Percentiles rank a stretch among this genome's conserved stretches.
These are phyloP conservation scores for Botrytis fabae DNA, from an alignment of 2,329 filamentous ascomycete genomes.

Conservation along the genomic window DNA sequence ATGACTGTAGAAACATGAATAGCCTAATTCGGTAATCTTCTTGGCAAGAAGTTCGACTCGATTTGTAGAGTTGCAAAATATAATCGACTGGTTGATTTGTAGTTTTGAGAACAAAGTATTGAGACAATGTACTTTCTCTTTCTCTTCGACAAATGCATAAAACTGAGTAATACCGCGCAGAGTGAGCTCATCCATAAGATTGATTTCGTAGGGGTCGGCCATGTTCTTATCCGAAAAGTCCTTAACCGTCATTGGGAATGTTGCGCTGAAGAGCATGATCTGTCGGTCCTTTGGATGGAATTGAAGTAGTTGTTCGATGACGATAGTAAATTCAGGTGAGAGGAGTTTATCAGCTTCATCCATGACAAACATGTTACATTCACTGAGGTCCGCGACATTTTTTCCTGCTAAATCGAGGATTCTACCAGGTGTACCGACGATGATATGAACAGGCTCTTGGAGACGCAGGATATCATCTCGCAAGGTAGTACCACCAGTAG, in stretches of 20 bases:
- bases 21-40: conserved; percentile 98
- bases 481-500: conserved; percentile 90
- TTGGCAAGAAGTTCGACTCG: conserved; percentile 96
- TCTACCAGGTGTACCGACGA: conserved; percentile 94
- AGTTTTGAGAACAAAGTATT: conserved; percentile 99
- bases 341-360: conserved; percentile 98
- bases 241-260: conserved; percentile 96
- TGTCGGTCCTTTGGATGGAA: conserved; percentile 97
- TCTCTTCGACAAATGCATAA: conserved; percentile 98
- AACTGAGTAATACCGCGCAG: conserved; percentile 98
- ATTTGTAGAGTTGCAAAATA: conserved; percentile 99
- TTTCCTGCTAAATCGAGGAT: conserved; percentile 96
- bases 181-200: conserved; percentile 98
- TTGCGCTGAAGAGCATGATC: conserved; percentile 99
- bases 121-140: conserved; percentile 97
- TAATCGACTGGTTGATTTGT: conserved; percentile 99
- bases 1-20: conserved; percentile 99
- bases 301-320: conserved; percentile 91
- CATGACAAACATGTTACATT: conserved; percentile 99
- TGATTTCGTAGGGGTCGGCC: conserved; percentile 95
- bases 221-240: conserved; percentile 99
- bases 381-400: conserved; percentile 91
- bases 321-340: conserved; percentile 93
- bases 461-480: conserved; percentile 96
- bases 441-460: conserved; percentile 92